Percentiles rank a stretch among this genome's conserved stretches.
Conservation (phyloP, 306 rosid genomes). For the Sphenostylis stenocarpa region DNA sequence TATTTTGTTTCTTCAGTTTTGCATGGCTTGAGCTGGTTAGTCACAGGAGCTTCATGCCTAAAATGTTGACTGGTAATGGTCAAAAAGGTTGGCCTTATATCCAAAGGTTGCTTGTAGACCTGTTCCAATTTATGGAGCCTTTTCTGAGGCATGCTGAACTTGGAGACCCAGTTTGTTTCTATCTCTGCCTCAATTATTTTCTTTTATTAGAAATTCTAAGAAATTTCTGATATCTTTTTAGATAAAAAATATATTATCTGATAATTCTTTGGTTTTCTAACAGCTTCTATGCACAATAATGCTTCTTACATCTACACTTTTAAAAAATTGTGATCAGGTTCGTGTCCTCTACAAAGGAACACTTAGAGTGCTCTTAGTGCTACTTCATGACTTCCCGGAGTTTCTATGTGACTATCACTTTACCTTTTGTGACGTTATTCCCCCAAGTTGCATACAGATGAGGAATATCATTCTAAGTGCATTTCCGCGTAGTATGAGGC, state of each 20-base stretch:
- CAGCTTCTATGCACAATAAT: not conserved
- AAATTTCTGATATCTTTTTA: not conserved
- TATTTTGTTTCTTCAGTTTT: slow-evolving; percentile 75
- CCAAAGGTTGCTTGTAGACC: slow-evolving; percentile 86
- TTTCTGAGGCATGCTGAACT: slow-evolving; percentile 95
- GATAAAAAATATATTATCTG: too few species aligned
- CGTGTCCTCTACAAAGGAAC: slow-evolving; percentile 91
- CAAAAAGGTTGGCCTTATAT: slow-evolving; percentile 93
- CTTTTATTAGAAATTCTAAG: too few species aligned
- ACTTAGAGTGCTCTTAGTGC: slow-evolving; percentile 91
- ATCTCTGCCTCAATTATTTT: slow-evolving; percentile 20
- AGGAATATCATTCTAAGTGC: slow-evolving; percentile 97
- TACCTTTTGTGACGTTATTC: slow-evolving; percentile 94
- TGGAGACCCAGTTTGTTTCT: slow-evolving; percentile 69
- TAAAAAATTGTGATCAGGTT: slow-evolving; percentile 49
- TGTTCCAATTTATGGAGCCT: slow-evolving; percentile 97
- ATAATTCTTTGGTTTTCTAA: too few species aligned
- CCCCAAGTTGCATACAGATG: slow-evolving; percentile 98
- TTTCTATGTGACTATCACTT: slow-evolving; percentile 96
- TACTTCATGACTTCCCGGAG: slow-evolving; percentile 96
- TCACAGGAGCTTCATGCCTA: slow-evolving; percentile 95
- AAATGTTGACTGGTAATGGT: slow-evolving; percentile 87
- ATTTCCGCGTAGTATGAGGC: slow-evolving; percentile 96
- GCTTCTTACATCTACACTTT: not conserved
- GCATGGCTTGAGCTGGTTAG: slow-evolving; percentile 99